Base-by-base conservation (phyloP, 305 asterid species). In the Fraxinus greggii region DNA sequence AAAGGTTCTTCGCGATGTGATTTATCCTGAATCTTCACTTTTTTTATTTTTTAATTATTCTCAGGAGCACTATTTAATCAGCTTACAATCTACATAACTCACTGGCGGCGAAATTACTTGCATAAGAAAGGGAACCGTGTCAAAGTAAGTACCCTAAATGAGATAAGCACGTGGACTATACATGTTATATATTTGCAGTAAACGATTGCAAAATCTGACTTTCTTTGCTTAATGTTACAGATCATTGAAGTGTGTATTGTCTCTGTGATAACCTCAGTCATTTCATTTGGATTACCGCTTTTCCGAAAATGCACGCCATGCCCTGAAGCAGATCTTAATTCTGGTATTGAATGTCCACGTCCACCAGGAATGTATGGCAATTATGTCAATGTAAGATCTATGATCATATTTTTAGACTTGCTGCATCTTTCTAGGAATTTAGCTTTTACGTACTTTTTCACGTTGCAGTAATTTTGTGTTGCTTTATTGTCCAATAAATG, bases 311-410 rank as follows among this genome's bases (percentile, higher is more conserved):
- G 99, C 90, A 94, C 98, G 72, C 93, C 98, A 23, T 93, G 99
- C 89, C 99, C 99, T 51, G 99, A 91, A 83, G 85, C 91, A 74
- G 95, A 93, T 85, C 85, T 88, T 74, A 86, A 82, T 84, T 88
- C 98, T 78, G 93, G 98, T 84, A 90, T 96, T 83, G 99, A 96
- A 88, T 96, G 99, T 87, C 99, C 99, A 15, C 97, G 94, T 32
- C 95, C 97, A 48, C 97, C 97, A 24, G 98, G 99, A 80, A 95
- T 94, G 98, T 93, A 93, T 79, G 98, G 98, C 75, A 95, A 94
- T 82, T 95, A 95, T 81, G 99, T 95, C 75, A 95, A 95, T 84
- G 98, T 95, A 91, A 88, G 93, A 77, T 87, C 56, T 48, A 17
- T 51, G n/a, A 33, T 15, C 75, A 0, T 17, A 67, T 17, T 82